These are phyloP conservation scores for Clonostachys chloroleuca DNA, from an alignment of 2,329 filamentous ascomycete species.

Conservation along the genomic window DNA sequence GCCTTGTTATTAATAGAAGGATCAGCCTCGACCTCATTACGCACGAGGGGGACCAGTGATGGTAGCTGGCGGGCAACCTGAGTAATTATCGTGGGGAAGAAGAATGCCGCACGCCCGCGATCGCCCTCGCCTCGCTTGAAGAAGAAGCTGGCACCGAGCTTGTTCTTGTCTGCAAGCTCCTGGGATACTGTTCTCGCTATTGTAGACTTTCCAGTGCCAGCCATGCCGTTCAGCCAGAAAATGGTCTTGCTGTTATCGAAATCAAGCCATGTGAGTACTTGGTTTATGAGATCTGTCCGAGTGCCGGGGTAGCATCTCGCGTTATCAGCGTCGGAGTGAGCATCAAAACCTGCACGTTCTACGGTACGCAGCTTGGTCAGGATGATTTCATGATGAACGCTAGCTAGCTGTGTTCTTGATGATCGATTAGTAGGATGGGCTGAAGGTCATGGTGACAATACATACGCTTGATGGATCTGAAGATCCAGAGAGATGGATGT, in stretches of 20 bases:
- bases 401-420: too few species aligned
- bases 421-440: too few species aligned
- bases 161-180: not conserved
- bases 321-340: not conserved
- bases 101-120: not conserved
- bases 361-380: not conserved
- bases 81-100: not conserved
- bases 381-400: too few species aligned
- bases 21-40: not conserved
- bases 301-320: not conserved
- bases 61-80: not conserved
- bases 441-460: too few species aligned
- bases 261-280: not conserved
- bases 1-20: not conserved
- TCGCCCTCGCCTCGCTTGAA: constrained; percentile 1
- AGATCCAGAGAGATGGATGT: too few species aligned
- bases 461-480: too few species aligned
- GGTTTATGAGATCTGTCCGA: not conserved
- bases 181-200: not conserved
- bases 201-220: constrained; percentile 2
- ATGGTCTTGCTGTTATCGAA: not conserved
- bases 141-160: constrained; percentile 1
- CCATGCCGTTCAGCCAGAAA: constrained; percentile 1
- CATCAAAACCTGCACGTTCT: not conserved
- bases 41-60: not conserved